Conservation (phyloP, 2,329 filamentous ascomycete genomes). For the Cladosporium phlei region DNA sequence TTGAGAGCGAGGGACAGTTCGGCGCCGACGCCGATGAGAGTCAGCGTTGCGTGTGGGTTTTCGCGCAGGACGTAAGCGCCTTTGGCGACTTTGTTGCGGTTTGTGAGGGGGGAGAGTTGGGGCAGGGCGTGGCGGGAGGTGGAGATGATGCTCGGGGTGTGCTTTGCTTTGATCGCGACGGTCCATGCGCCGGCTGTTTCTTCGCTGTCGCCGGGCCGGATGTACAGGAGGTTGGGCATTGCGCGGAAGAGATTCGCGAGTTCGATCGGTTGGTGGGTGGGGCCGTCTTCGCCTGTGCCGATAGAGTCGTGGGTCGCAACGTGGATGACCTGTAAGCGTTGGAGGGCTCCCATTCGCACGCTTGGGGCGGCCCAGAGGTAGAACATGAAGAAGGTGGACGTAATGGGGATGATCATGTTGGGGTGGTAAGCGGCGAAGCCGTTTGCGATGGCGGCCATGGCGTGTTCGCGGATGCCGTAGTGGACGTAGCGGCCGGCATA, state of each 20-base stretch:
- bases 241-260: slow-evolving; percentile 34
- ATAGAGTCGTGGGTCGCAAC: slow-evolving; percentile 38
- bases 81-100: slow-evolving; percentile 34
- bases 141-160: slow-evolving; percentile 42
- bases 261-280: slow-evolving; percentile 37
- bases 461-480: slow-evolving; percentile 58
- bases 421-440: slow-evolving; percentile 35
- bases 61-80: slow-evolving; percentile 41
- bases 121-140: slow-evolving; percentile 40
- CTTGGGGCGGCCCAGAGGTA: slow-evolving; percentile 37
- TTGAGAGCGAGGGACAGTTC: slow-evolving; percentile 47
- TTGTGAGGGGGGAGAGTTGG: slow-evolving; percentile 33
- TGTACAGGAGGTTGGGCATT: slow-evolving; percentile 37
- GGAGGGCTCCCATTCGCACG: slow-evolving; percentile 36
- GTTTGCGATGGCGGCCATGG: slow-evolving; percentile 53
- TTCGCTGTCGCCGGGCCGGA: slow-evolving; percentile 34
- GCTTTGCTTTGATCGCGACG: slow-evolving; percentile 36
- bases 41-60: slow-evolving; percentile 37
- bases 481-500: slow-evolving; percentile 50
- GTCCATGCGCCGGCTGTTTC: slow-evolving; percentile 41
- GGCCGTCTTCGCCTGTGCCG: slow-evolving; percentile 35
- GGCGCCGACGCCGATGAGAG: slow-evolving; percentile 47
- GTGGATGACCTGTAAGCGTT: slow-evolving; percentile 35
- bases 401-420: slow-evolving; percentile 35
- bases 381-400: slow-evolving; percentile 36